Evolutionary conservation across 768 basidiomycete genomes (phyloP).

Genomic region (Xerocomus potaroensis): DNA sequence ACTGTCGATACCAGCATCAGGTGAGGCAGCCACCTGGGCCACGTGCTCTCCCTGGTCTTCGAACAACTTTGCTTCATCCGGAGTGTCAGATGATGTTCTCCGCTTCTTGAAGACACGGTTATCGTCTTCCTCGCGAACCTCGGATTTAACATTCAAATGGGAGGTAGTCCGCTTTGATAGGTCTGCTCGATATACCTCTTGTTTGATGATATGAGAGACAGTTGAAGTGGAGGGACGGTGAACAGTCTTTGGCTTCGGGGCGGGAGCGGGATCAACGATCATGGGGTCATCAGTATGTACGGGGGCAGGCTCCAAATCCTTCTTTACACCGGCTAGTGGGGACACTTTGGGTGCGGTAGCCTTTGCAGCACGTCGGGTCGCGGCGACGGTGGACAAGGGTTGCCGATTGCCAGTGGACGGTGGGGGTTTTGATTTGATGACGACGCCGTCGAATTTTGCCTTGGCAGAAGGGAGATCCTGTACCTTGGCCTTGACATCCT

Average conservation of each 20-base stretch:
- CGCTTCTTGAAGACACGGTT: slow-evolving; percentile 68
- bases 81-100: slow-evolving; percentile 64
- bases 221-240: slow-evolving; percentile 31
- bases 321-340: slow-evolving; percentile 29
- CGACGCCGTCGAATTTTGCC: slow-evolving; percentile 59
- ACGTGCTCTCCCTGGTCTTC: slow-evolving; percentile 38
- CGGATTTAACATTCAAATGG: slow-evolving; percentile 32
- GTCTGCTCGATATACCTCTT: slow-evolving; percentile 27
- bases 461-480: slow-evolving; percentile 38
- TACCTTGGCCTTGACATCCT: slow-evolving; percentile 54
- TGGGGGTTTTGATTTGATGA: slow-evolving; percentile 47
- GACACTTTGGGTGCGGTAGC: slow-evolving; percentile 21
- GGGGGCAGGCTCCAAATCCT: slow-evolving; percentile 14
- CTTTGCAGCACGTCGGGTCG: slow-evolving; percentile 37
- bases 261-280: slow-evolving; percentile 41
- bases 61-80: slow-evolving; percentile 40
- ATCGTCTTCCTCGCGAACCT: slow-evolving; percentile 48
- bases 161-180: slow-evolving; percentile 32
- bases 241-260: not conserved
- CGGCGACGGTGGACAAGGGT: slow-evolving; percentile 51
- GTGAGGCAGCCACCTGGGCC: slow-evolving; percentile 36
- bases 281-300: slow-evolving; percentile 48
- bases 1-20: slow-evolving; percentile 39
- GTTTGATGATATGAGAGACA: slow-evolving; percentile 21
- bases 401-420: slow-evolving; percentile 38